Evolutionary conservation across 495 filamentous ascomycete genomes (phyloP), one percentile per base, ranked within the genome.

Genomic region (Xylaria acuta): DNA sequence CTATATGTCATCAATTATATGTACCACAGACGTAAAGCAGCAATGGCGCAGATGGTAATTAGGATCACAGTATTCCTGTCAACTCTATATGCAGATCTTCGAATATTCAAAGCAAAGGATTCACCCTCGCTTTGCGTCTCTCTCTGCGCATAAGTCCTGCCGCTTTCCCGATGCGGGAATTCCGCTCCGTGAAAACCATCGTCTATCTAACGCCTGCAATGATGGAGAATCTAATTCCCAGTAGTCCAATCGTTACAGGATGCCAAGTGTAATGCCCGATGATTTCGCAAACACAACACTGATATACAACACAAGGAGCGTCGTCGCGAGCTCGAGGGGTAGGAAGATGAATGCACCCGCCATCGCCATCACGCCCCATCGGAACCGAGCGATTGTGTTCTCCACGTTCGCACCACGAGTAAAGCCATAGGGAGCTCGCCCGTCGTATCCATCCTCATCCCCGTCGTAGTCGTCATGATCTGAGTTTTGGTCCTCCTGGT

Each of bases 231-330:
- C 75, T 79, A 79, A 68, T n/a, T 73, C 65, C 67, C 66, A 64
- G 53, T 47, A 66, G 69, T 32, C 69, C 66, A 72, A 51, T 77
- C 69, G 72, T 74, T 72, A 77, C 71, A 77, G 59, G 62, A 79
- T 77, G 59, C 75, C 74, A 34, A 65, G 69, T 67, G 73, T 68
- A 51, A 72, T 75, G 67, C 75, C 77, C 51, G 77, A 77, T 41
- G 74, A 76, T 40, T 53, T 77, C 45, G 75, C 75, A 64, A 79
- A 73, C 67, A 71, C 71, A 47, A 67, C 72, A 49, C 72, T 74
- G 68, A 77, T 79, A 74, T 77, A 79, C 77, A 79, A 71, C 63
- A 77, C 75, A 63, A 79, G 72, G 51, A 79, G 60, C 58, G 75
- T 75, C 51, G 71, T 74, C 27, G 77, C 77, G 38, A 79, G 62